These are phyloP conservation scores for Aureobasidium musti DNA, from an alignment of 2,329 filamentous ascomycete genomes.

Conservation along the genomic window DNA sequence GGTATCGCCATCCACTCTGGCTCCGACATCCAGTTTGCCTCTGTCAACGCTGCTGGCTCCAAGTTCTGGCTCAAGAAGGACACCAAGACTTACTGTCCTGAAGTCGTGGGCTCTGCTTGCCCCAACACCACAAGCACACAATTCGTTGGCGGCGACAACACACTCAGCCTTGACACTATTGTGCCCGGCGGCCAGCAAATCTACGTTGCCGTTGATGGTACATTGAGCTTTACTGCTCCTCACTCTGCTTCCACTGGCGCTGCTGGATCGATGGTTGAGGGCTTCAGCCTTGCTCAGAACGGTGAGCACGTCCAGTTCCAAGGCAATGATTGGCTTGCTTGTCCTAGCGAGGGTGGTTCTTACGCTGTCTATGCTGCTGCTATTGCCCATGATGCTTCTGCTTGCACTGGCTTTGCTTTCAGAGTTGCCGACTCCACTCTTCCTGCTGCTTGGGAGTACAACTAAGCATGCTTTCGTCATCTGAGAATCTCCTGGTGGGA, in stretches of 20 bases:
- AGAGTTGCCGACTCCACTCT: slow-evolving; percentile 35
- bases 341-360: slow-evolving; percentile 18
- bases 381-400: background rate
- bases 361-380: slow-evolving; percentile 29
- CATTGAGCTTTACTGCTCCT: slow-evolving; percentile 25
- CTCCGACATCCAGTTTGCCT: slow-evolving; percentile 32
- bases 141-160: slow-evolving; percentile 32
- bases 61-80: slow-evolving; percentile 28
- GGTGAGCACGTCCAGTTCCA: slow-evolving; percentile 27
- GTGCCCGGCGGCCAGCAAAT: slow-evolving; percentile 32
- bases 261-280: slow-evolving; percentile 1
- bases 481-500: background rate
- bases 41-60: slow-evolving; percentile 31
- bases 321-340: slow-evolving; percentile 30
- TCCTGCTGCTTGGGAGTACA: slow-evolving; percentile 28
- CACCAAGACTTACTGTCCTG: slow-evolving; percentile 27
- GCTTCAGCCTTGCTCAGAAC: slow-evolving; percentile 29
- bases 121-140: slow-evolving; percentile 29
- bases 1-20: slow-evolving; percentile 34
- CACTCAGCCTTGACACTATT: slow-evolving; percentile 24
- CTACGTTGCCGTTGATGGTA: slow-evolving; percentile 28
- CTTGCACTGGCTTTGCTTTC: slow-evolving; percentile 30
- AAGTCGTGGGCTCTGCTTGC: slow-evolving; percentile 7
- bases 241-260: slow-evolving; percentile 26
- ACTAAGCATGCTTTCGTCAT: background rate